Conservation (phyloP, 768 basidiomycete genomes). For the Rhizopogon vesiculosus region DNA sequence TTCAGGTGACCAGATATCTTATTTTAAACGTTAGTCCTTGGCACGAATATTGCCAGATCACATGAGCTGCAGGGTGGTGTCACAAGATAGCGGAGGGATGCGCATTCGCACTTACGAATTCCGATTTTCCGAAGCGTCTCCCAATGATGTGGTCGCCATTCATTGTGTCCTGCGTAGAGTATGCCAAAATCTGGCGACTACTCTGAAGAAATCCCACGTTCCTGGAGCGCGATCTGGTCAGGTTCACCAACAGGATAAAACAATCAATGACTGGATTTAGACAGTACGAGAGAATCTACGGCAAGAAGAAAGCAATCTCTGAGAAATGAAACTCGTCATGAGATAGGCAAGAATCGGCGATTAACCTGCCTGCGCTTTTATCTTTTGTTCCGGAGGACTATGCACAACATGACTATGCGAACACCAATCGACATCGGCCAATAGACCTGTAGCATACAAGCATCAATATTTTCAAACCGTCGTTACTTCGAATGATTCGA, state of each 20-base stretch:
- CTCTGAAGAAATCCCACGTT: conserved; percentile 1
- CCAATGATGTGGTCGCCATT: not conserved
- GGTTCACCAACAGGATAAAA: conserved; percentile 1
- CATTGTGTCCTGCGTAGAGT: not conserved
- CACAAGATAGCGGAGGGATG: not conserved
- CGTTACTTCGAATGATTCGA: conserved; percentile 18
- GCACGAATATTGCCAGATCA: not conserved
- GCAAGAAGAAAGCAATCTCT: conserved; percentile 24
- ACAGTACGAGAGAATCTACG: conserved; percentile 21
- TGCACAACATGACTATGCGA: conserved; percentile 29
- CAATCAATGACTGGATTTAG: conserved; percentile 2
- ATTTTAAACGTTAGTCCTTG: not conserved
- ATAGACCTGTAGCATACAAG: conserved; percentile 25
- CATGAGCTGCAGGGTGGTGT: not conserved
- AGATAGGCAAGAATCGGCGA: conserved; percentile 22
- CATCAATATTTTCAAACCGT: conserved; percentile 24
- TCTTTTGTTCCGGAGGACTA: conserved; percentile 20
- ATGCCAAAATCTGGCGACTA: not conserved
- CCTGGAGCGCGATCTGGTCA: not conserved
- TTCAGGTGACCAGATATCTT: conserved; percentile 3
- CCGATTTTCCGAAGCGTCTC: not conserved
- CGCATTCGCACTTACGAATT: not conserved
- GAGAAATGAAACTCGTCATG: conserved; percentile 26
- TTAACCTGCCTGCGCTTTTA: conserved; percentile 36
- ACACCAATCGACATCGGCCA: conserved; percentile 19